Base-by-base conservation (phyloP, 192 early-diverging fungal genomes). In the Coemansia sp. region DNA sequence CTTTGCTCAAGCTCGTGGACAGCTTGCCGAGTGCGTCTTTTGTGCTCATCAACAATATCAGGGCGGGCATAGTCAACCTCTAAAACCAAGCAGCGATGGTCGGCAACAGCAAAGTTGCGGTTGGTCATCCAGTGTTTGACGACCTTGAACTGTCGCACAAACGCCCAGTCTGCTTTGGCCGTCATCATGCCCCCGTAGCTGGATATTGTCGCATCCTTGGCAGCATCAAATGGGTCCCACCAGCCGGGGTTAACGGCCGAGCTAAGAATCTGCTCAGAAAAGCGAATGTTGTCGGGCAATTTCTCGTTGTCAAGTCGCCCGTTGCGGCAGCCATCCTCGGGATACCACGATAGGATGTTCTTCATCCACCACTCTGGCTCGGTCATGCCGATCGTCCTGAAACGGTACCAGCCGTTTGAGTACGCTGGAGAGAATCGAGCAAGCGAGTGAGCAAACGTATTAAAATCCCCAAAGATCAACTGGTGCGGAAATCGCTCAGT, bases 361-460 rank as follows among this genome's bases (percentile, higher is more conserved):
- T 69, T 61, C 34, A 85, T 58, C 83, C 84, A 87, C 87, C 86
- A 89, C 49, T 83, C 79, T 32, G 85, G 64, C 51, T 91, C 89
- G 8, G 82, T 72, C 48, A 53, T 63, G 2, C 87, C 87, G 9
- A 89, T 27, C 0, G 82, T 84, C 9, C 80, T 66, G 45, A 82
- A 78, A 10, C 89, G 75, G 56, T 86, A 86, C 65, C 80, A 78
- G 55, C 88, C 89, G 8, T 65, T 68, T 6, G 80, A 74, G 54
- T 84, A 87, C 27, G 56, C 64, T 6, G 83, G 82, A 30, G 85
- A 86, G 2, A 91, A 56, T 7, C 89, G 75, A 2, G 83, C 87
- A 25, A 88, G 77, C 14, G 87, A 89, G 52, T 89, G 89, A 3
- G 82, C 85, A 70, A 88, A 86, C 0, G 89, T 90, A 56, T 90